Conservation (phyloP, 495 filamentous ascomycete species). For the Tuber borchii region DNA sequence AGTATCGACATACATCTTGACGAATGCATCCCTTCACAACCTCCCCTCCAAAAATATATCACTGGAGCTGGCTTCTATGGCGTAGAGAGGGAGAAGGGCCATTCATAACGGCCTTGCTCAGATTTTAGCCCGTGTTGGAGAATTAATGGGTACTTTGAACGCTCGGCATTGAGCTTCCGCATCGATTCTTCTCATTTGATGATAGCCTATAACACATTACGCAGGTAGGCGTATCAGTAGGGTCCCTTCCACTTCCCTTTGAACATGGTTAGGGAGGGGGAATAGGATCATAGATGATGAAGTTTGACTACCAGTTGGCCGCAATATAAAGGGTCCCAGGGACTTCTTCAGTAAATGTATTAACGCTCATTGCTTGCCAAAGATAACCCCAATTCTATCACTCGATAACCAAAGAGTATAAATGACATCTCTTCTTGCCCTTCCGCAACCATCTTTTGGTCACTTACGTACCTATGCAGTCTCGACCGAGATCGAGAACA, state of each 20-base stretch:
- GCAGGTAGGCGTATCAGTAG: background rate
- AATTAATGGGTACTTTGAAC: background rate
- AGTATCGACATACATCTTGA: background rate
- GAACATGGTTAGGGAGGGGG: background rate
- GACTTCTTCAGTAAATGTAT: background rate
- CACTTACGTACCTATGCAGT: background rate
- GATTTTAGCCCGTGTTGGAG: background rate
- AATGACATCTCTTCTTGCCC: background rate
- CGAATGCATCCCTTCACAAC: background rate
- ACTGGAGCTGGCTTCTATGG: background rate
- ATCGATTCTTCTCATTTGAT: background rate
- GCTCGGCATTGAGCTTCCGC: background rate
- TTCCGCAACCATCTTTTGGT: background rate
- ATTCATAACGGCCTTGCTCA: background rate
- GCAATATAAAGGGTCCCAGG: background rate
- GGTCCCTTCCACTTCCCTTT: background rate
- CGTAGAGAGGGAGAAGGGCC: background rate
- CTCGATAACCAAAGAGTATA: background rate
- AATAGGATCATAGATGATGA: background rate
- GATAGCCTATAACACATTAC: background rate
- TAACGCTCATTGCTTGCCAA: background rate
- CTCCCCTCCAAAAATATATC: background rate
- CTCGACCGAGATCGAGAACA: background rate
- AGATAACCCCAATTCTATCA: background rate
- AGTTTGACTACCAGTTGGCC: background rate